Percentiles rank a stretch among this genome's conserved stretches.
Evolutionary conservation across 2,329 filamentous ascomycete genomes (phyloP).

Genomic region (Rhinocladiella mackenziei): DNA sequence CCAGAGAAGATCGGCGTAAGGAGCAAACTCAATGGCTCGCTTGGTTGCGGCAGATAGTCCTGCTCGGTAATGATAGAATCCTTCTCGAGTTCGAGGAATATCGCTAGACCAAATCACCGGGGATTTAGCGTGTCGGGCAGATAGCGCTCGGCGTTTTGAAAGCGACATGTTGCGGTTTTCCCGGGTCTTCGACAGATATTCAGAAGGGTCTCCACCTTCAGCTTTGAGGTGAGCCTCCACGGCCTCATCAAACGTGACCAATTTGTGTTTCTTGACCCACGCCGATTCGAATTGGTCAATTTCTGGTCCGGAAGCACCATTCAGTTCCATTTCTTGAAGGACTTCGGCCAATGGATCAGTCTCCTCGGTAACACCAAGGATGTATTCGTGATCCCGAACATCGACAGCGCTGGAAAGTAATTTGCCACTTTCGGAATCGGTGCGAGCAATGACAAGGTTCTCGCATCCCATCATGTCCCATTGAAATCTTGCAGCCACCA

Average conservation of each 20-base stretch:
- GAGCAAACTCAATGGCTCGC: constrained; percentile 83
- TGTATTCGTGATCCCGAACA: constrained; percentile 93
- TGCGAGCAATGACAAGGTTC: constrained; percentile 90
- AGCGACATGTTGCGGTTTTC: constrained; percentile 72
- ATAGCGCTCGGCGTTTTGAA: constrained; percentile 68
- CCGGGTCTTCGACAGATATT: constrained; percentile 61
- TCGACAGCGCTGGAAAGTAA: constrained; percentile 88
- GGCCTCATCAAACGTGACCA: constrained; percentile 90
- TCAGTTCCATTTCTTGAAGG: constrained; percentile 81
- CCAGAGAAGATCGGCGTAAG: constrained; percentile 93
- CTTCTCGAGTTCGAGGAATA: constrained; percentile 85
- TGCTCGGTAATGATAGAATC: constrained; percentile 77
- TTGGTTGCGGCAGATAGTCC: constrained; percentile 79
- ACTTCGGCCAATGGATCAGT: constrained; percentile 80
- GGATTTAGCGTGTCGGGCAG: constrained; percentile 60
- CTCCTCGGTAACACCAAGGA: constrained; percentile 78
- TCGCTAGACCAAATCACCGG: constrained; percentile 86
- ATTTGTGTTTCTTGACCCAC: constrained; percentile 81
- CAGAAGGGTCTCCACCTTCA: constrained; percentile 60
- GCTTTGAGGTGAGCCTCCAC: constrained; percentile 68
- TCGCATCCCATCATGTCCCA: constrained; percentile 98
- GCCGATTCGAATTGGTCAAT: constrained; percentile 80
- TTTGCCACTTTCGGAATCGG: constrained; percentile 90
- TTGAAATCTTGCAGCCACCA: constrained; percentile 88
- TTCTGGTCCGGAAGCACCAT: constrained; percentile 70